A percentile compares a stretch with the other conserved stretches of the same genome.
phyloP scores from a whole-genome alignment of 106 monocot genomes.

The Narthecium ossifragum region DNA sequence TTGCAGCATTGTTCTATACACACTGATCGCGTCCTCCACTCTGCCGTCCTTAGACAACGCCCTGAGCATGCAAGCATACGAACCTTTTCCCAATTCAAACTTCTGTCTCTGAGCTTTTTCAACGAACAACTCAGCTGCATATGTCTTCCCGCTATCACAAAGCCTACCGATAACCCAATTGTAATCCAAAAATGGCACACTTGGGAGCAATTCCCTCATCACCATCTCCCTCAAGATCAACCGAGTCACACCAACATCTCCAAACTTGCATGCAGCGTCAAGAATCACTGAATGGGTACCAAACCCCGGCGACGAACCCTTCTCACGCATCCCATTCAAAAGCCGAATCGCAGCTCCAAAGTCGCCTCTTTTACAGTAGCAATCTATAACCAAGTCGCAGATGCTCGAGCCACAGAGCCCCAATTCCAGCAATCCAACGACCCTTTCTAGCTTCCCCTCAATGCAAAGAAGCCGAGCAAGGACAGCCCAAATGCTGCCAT shows the following conservation, averaged over 20 bases:
- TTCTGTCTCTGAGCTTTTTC: slow-evolving; percentile 10
- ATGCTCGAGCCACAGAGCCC: neutral
- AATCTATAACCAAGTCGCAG: slow-evolving; percentile 28
- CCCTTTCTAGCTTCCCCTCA: slow-evolving; percentile 21
- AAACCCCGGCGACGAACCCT: slow-evolving; percentile 13
- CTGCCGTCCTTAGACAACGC: slow-evolving; percentile 19
- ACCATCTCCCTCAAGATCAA: slow-evolving; percentile 28
- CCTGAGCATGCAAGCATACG: slow-evolving; percentile 15
- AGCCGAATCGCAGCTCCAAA: slow-evolving; percentile 19
- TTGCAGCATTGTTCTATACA: slow-evolving; percentile 17
- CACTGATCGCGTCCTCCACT: slow-evolving; percentile 15
- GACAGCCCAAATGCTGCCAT: slow-evolving; percentile 18
- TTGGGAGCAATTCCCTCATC: slow-evolving; percentile 24
- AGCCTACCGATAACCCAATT: slow-evolving; percentile 18
- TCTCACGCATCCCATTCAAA: slow-evolving; percentile 19
- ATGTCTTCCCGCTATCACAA: slow-evolving; percentile 20
- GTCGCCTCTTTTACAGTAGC: slow-evolving; percentile 23
- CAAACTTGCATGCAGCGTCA: slow-evolving; percentile 27
- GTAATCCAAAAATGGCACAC: slow-evolving; percentile 27
- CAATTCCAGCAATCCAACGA: slow-evolving; percentile 10
- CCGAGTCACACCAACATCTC: slow-evolving; percentile 6
- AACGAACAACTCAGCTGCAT: slow-evolving; percentile 31
- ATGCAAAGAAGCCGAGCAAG: slow-evolving; percentile 27
- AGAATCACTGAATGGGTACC: slow-evolving; percentile 23
- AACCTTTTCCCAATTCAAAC: slow-evolving; percentile 1